These are phyloP conservation scores for Cercospora sp. DNA, from an alignment of 2,329 filamentous ascomycete genomes.

Conservation along the genomic window DNA sequence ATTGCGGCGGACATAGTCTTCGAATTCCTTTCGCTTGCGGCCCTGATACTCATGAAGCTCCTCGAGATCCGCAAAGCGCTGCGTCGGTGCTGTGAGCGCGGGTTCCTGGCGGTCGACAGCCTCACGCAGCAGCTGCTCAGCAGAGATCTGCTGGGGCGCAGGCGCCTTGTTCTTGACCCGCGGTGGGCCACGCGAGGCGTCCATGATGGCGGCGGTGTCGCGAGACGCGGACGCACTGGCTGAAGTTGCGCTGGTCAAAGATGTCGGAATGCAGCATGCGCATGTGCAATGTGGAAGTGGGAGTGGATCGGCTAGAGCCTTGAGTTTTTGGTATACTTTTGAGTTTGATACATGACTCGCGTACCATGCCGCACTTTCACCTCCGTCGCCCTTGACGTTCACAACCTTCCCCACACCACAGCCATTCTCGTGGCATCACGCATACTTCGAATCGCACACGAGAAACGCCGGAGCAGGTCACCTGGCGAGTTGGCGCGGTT, in stretches of 20 bases:
- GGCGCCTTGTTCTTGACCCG: conserved; percentile 98
- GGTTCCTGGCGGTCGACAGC: conserved; percentile 95
- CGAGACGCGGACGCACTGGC: background rate
- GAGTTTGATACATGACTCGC: conserved; percentile 6
- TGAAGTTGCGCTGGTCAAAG: background rate
- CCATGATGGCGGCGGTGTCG: conserved; percentile 58
- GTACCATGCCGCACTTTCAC: background rate
- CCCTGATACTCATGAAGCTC: conserved; percentile 98
- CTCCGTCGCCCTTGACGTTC: background rate
- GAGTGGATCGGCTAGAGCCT: background rate
- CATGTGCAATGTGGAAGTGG: background rate
- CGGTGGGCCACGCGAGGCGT: conserved; percentile 84
- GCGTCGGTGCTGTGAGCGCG: conserved; percentile 82
- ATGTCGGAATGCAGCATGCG: background rate
- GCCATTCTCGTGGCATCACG: background rate
- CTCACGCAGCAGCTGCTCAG: conserved; percentile 94
- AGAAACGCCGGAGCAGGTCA: background rate
- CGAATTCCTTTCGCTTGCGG: conserved; percentile 92
- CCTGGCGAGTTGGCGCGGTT: background rate
- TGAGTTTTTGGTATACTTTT: background rate
- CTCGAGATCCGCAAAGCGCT: conserved; percentile 93
- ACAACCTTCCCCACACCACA: background rate
- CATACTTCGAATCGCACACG: background rate
- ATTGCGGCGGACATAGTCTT: conserved; percentile 95
- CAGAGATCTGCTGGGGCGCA: conserved; percentile 79